Evolutionary conservation across 345 rosid species (phyloP).

Genomic region (Physaria fendleri): DNA sequence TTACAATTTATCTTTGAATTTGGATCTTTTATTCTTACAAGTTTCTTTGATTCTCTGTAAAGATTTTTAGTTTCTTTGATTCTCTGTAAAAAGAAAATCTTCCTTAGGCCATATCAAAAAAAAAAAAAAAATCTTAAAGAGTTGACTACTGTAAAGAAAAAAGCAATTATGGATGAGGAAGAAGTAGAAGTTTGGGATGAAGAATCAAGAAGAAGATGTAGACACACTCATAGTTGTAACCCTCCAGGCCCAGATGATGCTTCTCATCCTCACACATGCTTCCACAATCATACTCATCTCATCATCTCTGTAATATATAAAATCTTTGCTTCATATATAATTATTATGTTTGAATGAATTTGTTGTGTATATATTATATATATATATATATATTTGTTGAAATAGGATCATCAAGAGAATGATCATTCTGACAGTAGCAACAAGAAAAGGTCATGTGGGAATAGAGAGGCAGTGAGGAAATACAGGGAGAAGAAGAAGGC

Average conservation of each 20-base stretch:
- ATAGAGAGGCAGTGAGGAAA: slow-evolving; percentile 72
- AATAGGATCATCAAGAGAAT: slow-evolving; percentile 34
- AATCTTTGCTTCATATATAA: not conserved
- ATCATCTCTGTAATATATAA: slow-evolving; percentile 22
- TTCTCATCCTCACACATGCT: slow-evolving; percentile 60
- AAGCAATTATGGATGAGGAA: slow-evolving; percentile 24
- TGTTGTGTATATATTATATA: not conserved
- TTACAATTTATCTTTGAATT: not conserved
- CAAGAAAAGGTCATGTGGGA: slow-evolving; percentile 45
- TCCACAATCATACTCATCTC: slow-evolving; percentile 59
- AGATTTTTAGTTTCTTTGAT: slow-evolving; percentile 14
- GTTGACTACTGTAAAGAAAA: slow-evolving; percentile 15
- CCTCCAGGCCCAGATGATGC: slow-evolving; percentile 58
- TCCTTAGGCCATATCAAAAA: not conserved
- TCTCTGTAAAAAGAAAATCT: slow-evolving; percentile 13
- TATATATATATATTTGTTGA: not conserved
- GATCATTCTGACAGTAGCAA: slow-evolving; percentile 18
- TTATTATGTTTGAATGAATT: not conserved
- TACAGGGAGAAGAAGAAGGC: slow-evolving; percentile 86
- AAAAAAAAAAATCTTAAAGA: not conserved
- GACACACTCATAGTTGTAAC: slow-evolving; percentile 75
- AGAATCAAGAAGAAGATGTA: slow-evolving; percentile 38
- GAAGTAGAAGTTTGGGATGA: not conserved
- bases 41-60: slow-evolving; percentile 9
- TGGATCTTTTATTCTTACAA: not conserved